Base-by-base conservation (phyloP, 164 flowering plant genomes). In the Chimonanthus praecox region DNA sequence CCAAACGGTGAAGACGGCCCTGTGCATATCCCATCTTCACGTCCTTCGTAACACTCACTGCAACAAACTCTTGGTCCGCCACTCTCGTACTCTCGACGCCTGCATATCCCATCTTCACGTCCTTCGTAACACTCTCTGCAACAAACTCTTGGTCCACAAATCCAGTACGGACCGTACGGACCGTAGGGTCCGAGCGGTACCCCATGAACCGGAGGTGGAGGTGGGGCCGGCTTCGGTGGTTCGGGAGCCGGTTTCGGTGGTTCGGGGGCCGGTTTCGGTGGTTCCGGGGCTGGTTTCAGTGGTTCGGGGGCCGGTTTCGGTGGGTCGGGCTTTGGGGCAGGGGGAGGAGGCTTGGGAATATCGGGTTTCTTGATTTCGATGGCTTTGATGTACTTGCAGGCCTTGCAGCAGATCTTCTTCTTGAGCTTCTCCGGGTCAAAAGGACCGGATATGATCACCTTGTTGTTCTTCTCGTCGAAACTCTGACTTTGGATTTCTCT, bases 391-490 rank as follows among this genome's bases (percentile, higher is more conserved):
- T 5, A 61, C n/a, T 70, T 49, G 2, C 77, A 72, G 54, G 68
- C 77, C 50, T 51, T 75, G 73, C 77, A 70, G 51, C 72, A 64
- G 15, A 75, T 48, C 61, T 64, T 62, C 63, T 70, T 64, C n/a
- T 44, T 49, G 62, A 75, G 67, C 69, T 49, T 49, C 4, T 75
- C 73, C 3, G 77, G 77, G 46, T 75, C 70, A 73, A 75, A 75
- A 13, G 64, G 72, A 4, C 77, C 77, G 11, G 77, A 69, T 10
- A 75, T 64, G 58, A 62, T 70, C 51, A 75, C 69, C 69, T 64
- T 75, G 49, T 75, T 75, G 1, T 69, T 45, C 68, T 75, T 64
- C 62, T 49, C 50, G 43, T 75, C 63, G 68, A 75, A 63, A 7
- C 2, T 43, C 73, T 70, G 68, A 44, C 63, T 70, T 49, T 46